These are phyloP conservation scores for Vicia sativa DNA, from an alignment of 306 rosid genomes.

Conservation along the genomic window DNA sequence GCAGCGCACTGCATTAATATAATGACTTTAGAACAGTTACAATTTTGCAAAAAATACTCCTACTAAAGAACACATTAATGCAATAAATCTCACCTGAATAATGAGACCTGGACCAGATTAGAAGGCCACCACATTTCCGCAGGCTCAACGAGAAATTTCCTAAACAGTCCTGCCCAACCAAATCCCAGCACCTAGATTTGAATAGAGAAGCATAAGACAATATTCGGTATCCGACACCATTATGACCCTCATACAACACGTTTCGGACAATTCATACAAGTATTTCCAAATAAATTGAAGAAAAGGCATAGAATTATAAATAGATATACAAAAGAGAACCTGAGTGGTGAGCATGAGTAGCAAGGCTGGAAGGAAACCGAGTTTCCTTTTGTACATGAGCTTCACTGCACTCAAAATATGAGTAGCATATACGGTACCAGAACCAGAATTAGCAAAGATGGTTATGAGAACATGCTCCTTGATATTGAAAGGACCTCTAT, in stretches of 20 bases:
- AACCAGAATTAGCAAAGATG: constrained; percentile 84
- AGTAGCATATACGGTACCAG: constrained; percentile 52
- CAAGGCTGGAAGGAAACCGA: constrained; percentile 64
- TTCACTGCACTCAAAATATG: constrained; percentile 82
- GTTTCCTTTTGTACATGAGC: constrained; percentile 62
- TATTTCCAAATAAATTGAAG: neutral
- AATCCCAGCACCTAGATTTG: constrained; percentile 51
- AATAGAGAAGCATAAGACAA: constrained; percentile 14
- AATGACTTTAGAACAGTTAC: neutral
- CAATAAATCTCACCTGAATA: constrained; percentile 55
- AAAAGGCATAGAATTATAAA: neutral
- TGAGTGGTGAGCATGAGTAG: constrained; percentile 85
- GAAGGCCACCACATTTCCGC: constrained; percentile 88
- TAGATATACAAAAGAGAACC: constrained; percentile 47
- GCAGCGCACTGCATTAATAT: constrained; percentile 64
- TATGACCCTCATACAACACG: no score
- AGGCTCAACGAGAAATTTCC: constrained; percentile 76
- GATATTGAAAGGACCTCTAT: constrained; percentile 81
- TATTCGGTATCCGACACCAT: neutral
- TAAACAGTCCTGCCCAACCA: constrained; percentile 82
- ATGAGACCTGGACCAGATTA: constrained; percentile 77
- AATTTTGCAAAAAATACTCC: neutral
- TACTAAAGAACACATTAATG: neutral
- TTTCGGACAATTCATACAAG: no score
- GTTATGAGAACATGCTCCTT: constrained; percentile 91